Conservation (phyloP, 495 filamentous ascomycete genomes). For the Penicillium longicatenatum region DNA sequence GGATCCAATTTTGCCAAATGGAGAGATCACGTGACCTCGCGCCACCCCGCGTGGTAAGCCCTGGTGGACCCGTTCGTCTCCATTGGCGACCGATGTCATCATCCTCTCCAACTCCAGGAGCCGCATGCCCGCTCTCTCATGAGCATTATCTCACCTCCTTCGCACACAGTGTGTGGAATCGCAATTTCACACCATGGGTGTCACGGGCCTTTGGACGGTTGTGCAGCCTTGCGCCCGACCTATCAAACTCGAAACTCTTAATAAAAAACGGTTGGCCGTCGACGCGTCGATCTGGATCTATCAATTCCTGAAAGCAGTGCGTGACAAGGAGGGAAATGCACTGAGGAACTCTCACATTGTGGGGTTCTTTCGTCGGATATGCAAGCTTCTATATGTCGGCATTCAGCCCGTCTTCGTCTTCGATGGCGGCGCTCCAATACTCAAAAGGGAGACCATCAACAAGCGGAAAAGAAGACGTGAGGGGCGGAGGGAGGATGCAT, state of each 20-base stretch:
- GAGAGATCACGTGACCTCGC: background rate
- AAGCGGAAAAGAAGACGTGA: slow-evolving; percentile 78
- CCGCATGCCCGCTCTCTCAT: background rate
- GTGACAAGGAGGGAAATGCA: slow-evolving; percentile 97
- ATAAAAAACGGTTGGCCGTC: slow-evolving; percentile 91
- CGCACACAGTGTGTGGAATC: background rate
- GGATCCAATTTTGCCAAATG: background rate
- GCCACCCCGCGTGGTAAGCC: background rate
- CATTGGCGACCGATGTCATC: background rate
- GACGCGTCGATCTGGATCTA: slow-evolving; percentile 99
- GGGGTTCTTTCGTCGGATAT: slow-evolving; percentile 96
- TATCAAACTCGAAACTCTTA: slow-evolving; percentile 93
- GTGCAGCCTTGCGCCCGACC: slow-evolving; percentile 81
- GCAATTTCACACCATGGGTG: slow-evolving; percentile 72
- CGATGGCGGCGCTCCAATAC: slow-evolving; percentile 87
- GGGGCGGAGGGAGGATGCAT: slow-evolving; percentile 89
- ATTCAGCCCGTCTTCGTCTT: slow-evolving; percentile 98
- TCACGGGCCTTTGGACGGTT: slow-evolving; percentile 95
- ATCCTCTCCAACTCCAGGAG: background rate
- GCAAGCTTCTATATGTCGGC: slow-evolving; percentile 95
- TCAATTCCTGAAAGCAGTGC: slow-evolving; percentile 97
- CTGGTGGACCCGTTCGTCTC: background rate
- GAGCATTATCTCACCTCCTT: background rate
- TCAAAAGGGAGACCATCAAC: slow-evolving; percentile 90
- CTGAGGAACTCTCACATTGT: slow-evolving; percentile 93